Conservation (phyloP, 768 basidiomycete genomes). For the Russula olivacea region DNA sequence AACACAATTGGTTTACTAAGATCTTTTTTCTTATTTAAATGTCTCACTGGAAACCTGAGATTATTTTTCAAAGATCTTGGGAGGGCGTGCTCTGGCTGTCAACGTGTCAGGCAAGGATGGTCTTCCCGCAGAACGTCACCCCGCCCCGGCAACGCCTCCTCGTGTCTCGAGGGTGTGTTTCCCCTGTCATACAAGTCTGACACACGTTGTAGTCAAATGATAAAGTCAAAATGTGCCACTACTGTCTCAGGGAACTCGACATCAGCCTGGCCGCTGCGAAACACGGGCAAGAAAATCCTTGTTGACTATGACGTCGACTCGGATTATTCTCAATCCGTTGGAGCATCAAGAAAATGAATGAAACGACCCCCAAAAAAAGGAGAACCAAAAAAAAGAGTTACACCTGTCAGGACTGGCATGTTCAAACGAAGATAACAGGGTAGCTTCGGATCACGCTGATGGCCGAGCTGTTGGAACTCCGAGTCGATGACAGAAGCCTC, state of each 20-base stretch:
- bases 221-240: not conserved
- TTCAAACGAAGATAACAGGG: constrained; percentile 1
- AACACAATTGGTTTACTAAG: too few species aligned
- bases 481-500: not conserved
- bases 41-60: too few species aligned
- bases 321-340: not conserved
- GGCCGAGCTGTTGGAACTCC: constrained; percentile 3
- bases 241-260: not conserved
- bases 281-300: not conserved
- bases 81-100: too few species aligned
- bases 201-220: not conserved
- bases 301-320: not conserved
- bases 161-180: not conserved
- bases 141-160: not conserved
- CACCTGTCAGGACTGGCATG: not conserved
- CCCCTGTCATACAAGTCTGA: not conserved
- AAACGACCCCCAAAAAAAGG: not conserved
- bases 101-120: too few species aligned
- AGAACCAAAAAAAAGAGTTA: not conserved
- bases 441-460: not conserved
- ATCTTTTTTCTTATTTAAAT: too few species aligned
- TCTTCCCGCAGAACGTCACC: not conserved
- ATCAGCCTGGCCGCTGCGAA: not conserved
- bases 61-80: too few species aligned
- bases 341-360: not conserved